Evolutionary conservation across 164 flowering plant species (phyloP).

Genomic region (Litsea cubeba): DNA sequence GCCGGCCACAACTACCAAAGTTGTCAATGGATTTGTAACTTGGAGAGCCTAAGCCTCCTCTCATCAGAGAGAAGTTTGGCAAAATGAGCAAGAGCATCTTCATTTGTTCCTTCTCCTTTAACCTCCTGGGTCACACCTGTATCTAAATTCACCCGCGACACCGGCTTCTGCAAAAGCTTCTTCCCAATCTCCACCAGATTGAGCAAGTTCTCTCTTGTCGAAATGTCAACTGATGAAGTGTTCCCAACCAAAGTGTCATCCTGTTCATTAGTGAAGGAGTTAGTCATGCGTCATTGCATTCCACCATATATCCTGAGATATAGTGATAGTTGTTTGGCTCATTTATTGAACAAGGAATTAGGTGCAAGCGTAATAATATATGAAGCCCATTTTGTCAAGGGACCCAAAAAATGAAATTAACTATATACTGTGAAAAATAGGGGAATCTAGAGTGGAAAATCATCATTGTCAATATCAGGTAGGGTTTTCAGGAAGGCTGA

Average conservation of each 20-base stretch:
- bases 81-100: slow-evolving; percentile 41
- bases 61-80: slow-evolving; percentile 40
- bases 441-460: too few species aligned
- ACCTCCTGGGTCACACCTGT: slow-evolving; percentile 31
- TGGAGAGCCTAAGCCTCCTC: slow-evolving; percentile 9
- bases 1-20: too few species aligned
- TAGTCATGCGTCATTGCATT: neutral
- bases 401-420: too few species aligned
- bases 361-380: neutral
- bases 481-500: too few species aligned
- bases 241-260: slow-evolving; percentile 41
- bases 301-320: too few species aligned
- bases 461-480: too few species aligned
- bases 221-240: slow-evolving; percentile 32
- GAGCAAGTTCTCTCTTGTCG: slow-evolving; percentile 35
- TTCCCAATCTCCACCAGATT: slow-evolving; percentile 36
- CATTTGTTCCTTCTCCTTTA: slow-evolving; percentile 40
- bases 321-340: too few species aligned
- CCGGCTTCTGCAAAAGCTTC: slow-evolving; percentile 34
- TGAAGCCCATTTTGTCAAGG: too few species aligned
- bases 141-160: slow-evolving; percentile 42
- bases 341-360: too few species aligned
- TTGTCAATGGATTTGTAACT: neutral
- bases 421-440: too few species aligned
- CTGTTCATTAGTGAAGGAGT: slow-evolving; percentile 12